Base-by-base conservation (phyloP, 2,329 filamentous ascomycete genomes). In the Clathrospora elynae region DNA sequence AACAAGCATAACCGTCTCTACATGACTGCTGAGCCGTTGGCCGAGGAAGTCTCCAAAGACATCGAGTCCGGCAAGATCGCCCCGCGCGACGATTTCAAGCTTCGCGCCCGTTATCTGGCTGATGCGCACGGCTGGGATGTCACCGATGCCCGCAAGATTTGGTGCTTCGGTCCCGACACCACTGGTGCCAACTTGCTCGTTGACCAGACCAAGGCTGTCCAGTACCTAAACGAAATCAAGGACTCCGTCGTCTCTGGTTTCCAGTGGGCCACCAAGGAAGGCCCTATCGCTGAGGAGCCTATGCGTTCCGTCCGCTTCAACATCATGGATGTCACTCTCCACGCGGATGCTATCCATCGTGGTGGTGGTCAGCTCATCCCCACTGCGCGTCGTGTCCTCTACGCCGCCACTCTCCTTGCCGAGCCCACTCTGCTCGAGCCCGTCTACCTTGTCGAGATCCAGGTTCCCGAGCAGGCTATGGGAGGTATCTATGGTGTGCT, bases 1-100 rank as follows among this genome's bases (percentile, higher is more conserved):
- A 99, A 99, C 88, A 99, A 99, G 90, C 93, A 99, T 88, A 99
- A 99, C 85, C 92, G 93, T 90, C 83, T 99, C 51, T 99, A 97
- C 83, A 86, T 99, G 78, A 84, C 83, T 75, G 93, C 93, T 58
- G 79, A 90, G 78, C 93, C 93, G 66, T 82, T 99, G 42, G 84
- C 84, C 31, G 93, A 99, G 83, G 93, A 97, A 66, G 86, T 99
- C 50, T 82, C 88, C 66, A 83, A 84, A 71, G 88, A 87, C 70
- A 99, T 99, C 59, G 93, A 99, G 81, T 60, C 72, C 42, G 93
- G 93, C 80, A 93, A 90, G 82, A 90, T 99, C 74, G 81, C 78
- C 71, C 89, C 93, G 60, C 90, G 92, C 83, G 93, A 99, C 75
- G 93, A 99, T 81, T 90, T 97, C 87, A 99, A 99, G 88, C 81